Evolutionary conservation across 1,284 basidiomycete species (phyloP).

Genomic region (Sanghuangporus baumii): DNA sequence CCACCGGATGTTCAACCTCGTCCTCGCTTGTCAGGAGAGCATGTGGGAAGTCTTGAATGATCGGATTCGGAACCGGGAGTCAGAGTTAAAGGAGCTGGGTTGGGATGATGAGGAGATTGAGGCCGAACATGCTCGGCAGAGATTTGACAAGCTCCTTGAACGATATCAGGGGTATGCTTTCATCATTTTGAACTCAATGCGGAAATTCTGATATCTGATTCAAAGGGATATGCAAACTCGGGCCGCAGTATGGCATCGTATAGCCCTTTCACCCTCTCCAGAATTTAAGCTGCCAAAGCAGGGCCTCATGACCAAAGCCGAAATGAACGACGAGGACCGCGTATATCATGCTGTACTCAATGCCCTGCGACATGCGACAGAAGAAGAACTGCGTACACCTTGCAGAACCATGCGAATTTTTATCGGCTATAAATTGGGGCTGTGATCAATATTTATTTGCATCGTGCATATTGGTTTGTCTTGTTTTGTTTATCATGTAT

Average conservation of each 20-base stretch:
- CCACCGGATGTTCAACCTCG: constrained; percentile 53
- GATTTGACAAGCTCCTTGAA: constrained; percentile 60
- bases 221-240: constrained; percentile 64
- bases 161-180: constrained; percentile 50
- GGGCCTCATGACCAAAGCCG: constrained; percentile 60
- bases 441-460: constrained; percentile 16
- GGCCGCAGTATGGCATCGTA: constrained; percentile 61
- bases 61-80: constrained; percentile 47
- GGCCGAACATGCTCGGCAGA: constrained; percentile 47
- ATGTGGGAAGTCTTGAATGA: constrained; percentile 77
- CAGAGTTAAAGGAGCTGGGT: constrained; percentile 48
- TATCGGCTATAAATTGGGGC: constrained; percentile 49
- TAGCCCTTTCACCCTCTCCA: constrained; percentile 36
- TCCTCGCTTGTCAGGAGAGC: constrained; percentile 67
- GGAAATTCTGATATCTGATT: background rate
- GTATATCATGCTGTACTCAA: constrained; percentile 60
- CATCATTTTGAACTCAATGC: background rate
- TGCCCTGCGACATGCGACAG: constrained; percentile 45
- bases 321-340: constrained; percentile 61
- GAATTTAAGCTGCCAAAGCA: constrained; percentile 58
- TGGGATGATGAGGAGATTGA: constrained; percentile 64
- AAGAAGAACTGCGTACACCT: constrained; percentile 50
- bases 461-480: background rate
- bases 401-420: constrained; percentile 58
- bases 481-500: background rate